Evolutionary conservation across 2,329 filamentous ascomycete species (phyloP), one percentile per base, ranked within the genome.

Genomic region (Sphaceloma murrayae): DNA sequence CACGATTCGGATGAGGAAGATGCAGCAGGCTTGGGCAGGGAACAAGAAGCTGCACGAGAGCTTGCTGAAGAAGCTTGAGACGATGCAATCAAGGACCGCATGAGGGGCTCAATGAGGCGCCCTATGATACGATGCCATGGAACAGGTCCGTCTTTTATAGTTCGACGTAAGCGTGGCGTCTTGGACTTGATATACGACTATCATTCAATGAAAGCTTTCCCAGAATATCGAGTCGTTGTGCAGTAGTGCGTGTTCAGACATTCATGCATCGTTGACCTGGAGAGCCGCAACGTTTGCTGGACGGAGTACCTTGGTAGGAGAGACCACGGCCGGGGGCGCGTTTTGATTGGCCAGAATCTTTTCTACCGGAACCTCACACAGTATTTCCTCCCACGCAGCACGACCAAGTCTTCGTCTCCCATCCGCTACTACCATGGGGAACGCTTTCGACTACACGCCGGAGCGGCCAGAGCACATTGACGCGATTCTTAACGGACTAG

Each of bases 401-500:
- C 17, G 11, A 19, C 8, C 13, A 19, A 6, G 11, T 4, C 3
- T 32, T 3, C 8, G 5, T 3, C 9, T n/a, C 17, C 30, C 14
- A 10, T 36, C 33, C 30, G 40, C 24, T 46, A 7, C 21, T 21
- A 48, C 32, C 30, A 71, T 70, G 67, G 65, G 65, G 51, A 57
- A 65, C 59, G 67, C 77, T 49, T 83, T 82, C 70, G 89, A 95
- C 75, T 85, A 88, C 68, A 84, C 85, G 72, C 80, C 85, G 58
- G 85, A 94, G 67, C 76, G 91, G 65, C 89, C 91, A 57, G 85
- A 91, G 55, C 80, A 91, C 65, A 93, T 98, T 67, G 82, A 86
- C 62, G 74, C 71, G 66, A 95, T 98, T 61, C 86, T 98, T 62
- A 94, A 89, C 69, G 89, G 91, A 56, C 85, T 98, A 52, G 91